Evolutionary conservation across 495 filamentous ascomycete genomes (phyloP).

Genomic region (Penicillium ucsense): DNA sequence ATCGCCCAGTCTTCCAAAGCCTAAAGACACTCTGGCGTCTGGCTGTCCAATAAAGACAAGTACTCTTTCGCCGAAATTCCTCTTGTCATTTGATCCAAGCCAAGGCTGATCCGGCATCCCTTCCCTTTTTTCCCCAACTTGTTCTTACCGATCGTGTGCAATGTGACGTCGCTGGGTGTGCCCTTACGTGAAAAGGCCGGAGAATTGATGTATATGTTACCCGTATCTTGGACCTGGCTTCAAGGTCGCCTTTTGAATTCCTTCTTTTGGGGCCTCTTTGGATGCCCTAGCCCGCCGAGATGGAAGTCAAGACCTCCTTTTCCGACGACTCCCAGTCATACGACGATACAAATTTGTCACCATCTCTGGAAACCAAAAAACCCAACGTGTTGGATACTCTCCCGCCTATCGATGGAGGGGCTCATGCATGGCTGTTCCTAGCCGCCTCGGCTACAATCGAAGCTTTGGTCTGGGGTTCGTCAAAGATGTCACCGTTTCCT

Average conservation of each 20-base stretch:
- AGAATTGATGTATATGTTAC: no score
- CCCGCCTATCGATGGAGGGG: constrained; percentile 11
- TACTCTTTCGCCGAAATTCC: constrained; percentile 2
- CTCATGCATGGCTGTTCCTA: constrained; percentile 14
- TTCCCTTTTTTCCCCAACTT: constrained; percentile 3
- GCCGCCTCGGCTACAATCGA: constrained; percentile 13
- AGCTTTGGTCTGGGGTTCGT: constrained; percentile 12
- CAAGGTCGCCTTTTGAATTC: not conserved
- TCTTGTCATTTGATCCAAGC: constrained; percentile 6
- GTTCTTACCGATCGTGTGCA: constrained; percentile 1
- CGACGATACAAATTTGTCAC: constrained; percentile 2
- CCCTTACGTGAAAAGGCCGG: no score
- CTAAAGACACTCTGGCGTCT: not conserved
- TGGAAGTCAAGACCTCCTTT: not conserved
- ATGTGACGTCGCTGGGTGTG: constrained; percentile 3
- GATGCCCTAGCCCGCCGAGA: not conserved
- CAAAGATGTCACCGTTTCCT: not conserved
- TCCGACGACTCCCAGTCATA: not conserved
- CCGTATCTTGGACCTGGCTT: not conserved
- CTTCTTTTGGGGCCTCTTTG: not conserved
- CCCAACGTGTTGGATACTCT: not conserved
- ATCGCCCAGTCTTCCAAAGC: not conserved
- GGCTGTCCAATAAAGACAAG: not conserved
- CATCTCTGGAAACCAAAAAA: not conserved
- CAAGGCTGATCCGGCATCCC: not conserved